Evolutionary conservation across 139 green algal species (phyloP).

Genomic region (Astrephomene gubernaculifera): DNA sequence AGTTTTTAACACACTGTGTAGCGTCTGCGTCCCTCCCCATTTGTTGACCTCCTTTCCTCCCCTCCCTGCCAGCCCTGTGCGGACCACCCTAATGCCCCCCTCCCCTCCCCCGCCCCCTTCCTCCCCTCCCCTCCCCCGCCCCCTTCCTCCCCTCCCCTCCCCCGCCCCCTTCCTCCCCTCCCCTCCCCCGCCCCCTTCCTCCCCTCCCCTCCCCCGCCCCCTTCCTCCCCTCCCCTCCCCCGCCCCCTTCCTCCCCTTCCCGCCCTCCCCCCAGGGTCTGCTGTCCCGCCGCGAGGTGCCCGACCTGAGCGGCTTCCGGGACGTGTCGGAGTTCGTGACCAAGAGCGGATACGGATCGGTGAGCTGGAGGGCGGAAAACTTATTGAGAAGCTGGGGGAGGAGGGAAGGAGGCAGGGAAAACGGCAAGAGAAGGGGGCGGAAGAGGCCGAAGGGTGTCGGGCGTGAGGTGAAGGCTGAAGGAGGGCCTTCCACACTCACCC

Average conservation of each 20-base stretch:
- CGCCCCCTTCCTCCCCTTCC: background rate
- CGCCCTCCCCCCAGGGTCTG: constrained; percentile 1
- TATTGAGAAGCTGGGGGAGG: background rate
- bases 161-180: no score
- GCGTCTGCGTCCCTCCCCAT: no score
- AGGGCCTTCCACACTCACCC: background rate
- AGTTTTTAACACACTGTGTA: no score
- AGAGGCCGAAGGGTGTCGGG: background rate
- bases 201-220: background rate
- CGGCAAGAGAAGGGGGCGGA: background rate
- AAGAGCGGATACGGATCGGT: constrained; percentile 88
- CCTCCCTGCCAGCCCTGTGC: no score
- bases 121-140: no score
- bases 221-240: background rate
- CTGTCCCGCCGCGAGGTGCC: constrained; percentile 62
- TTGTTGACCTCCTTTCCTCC: no score
- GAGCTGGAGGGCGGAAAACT: background rate
- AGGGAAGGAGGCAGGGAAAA: background rate
- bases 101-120: no score
- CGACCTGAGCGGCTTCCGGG: constrained; percentile 80
- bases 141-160: no score
- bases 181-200: background rate
- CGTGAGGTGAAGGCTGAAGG: background rate
- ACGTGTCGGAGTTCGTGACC: constrained; percentile 93
- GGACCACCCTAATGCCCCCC: no score